Conservation (phyloP, 257 asterid genomes). For the Verbena officinalis region DNA sequence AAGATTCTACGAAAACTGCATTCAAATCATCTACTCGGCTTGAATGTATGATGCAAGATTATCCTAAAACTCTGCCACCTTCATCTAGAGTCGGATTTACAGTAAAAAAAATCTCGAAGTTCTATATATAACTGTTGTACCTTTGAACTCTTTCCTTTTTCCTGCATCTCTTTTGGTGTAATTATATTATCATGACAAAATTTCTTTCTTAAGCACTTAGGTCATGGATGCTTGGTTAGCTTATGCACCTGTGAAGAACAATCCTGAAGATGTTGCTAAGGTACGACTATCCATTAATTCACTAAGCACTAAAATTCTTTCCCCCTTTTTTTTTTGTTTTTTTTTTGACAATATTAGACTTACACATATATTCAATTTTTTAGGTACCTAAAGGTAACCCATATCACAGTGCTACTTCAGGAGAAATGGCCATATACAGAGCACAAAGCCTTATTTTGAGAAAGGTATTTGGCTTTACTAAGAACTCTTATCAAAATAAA, state of each 20-base stretch:
- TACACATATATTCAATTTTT: conserved; percentile 7
- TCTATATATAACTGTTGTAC: conserved; percentile 17
- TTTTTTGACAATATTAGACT: conserved; percentile 1
- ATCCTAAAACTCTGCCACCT: conserved; percentile 93
- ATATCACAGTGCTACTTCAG: conserved; percentile 98
- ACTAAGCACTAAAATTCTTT: conserved; percentile 9
- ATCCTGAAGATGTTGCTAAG: conserved; percentile 99
- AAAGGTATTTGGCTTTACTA: conserved; percentile 61
- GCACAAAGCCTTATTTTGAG: conserved; percentile 85
- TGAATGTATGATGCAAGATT: conserved; percentile 99
- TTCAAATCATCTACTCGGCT: conserved; percentile 98
- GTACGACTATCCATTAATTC: conserved; percentile 38
- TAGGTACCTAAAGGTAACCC: conserved; percentile 99
- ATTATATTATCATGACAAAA: conserved; percentile 17
- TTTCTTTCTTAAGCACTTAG: conserved; percentile 39
- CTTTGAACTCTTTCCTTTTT: background rate
- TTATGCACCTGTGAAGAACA: conserved; percentile 98
- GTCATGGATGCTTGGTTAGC: conserved; percentile 95
- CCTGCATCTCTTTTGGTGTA: conserved; percentile 4
- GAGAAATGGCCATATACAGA: conserved; percentile 94
- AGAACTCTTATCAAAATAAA: too few species aligned
- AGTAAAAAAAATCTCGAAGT: conserved; percentile 51
- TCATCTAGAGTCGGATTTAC: conserved; percentile 98
- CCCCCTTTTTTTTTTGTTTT: too few species aligned
- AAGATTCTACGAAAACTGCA: conserved; percentile 85